Evolutionary conservation across 2,329 filamentous ascomycete genomes (phyloP), one percentile per base, ranked within the genome.

Genomic region (Alternaria postmessia): DNA sequence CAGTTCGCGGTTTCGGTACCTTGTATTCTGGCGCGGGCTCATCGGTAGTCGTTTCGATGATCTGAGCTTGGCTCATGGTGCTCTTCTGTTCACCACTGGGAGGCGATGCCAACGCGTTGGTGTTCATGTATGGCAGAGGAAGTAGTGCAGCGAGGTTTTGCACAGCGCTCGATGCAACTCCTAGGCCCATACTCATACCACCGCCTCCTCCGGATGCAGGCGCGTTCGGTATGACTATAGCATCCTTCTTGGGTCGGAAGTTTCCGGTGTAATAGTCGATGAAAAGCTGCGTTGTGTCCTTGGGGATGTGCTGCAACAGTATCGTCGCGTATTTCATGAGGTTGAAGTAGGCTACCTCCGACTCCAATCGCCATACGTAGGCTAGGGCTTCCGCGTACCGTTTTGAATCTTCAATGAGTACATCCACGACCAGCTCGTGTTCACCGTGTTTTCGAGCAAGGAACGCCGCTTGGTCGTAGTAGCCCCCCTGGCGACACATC

Each of bases 401-500:
- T 76, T 96, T 95, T 0, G 94, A 93, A 71, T 99, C 94, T 74
- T 99, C 95, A 51, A 99, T 94, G 52, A 99, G 78, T 48, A 99
- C 97, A 74, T 97, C 94, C 4, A 98, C 92, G 1, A 99, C 95
- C 61, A 98, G 83, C 59, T 97, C 93, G 65, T 93, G 92, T 76
- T 99, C 95, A 6, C 92, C 91, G 73, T 99, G 94, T 77, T 97
- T 94, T 59, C 93, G 92, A 7, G 96, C 95, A 38, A 99, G 85
- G 72, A 96, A 99, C 4, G 94, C 95, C 14, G 95, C 95, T 81
- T 99, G 96, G 61, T 98, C 94, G 71, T 90, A 96, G 78, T 99
- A 99, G 1, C 95, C 94, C 11, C 94, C 95, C 80, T 99, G 95
- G 28, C 96, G 88, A 74, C 95, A 99, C 93, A 99, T 97, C 2